Conservation (phyloP, 78 protist genomes). For the Speleostelium caveatum region DNA sequence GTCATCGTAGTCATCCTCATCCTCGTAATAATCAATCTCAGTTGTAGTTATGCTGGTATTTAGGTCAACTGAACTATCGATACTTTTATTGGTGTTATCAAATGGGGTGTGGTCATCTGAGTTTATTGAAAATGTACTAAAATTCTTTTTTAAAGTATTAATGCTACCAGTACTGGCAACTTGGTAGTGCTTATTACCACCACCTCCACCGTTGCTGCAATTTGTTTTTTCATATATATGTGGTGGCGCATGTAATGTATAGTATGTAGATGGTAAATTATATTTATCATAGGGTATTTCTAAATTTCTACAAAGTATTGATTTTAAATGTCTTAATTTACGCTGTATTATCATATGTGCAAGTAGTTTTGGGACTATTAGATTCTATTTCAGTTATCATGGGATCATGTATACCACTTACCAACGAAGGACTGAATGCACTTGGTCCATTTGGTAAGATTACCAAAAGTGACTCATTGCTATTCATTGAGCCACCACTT, state of each 20-base stretch:
- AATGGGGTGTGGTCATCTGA: no score
- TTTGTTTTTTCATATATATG: neutral
- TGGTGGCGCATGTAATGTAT: constrained; percentile 76
- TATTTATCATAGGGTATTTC: neutral
- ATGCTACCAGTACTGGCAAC: neutral
- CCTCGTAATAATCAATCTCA: neutral
- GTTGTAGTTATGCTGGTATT: neutral
- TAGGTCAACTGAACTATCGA: no score
- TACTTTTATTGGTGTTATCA: no score
- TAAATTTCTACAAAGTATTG: constrained; percentile 53
- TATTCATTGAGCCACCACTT: neutral
- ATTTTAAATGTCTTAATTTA: constrained; percentile 70
- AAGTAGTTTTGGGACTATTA: neutral
- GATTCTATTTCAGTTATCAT: neutral
- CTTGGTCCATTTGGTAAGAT: constrained; percentile 71
- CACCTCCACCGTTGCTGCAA: neutral
- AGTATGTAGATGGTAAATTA: constrained; percentile 18
- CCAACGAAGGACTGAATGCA: constrained; percentile 39
- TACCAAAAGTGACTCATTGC: neutral
- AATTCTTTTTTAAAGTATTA: no score
- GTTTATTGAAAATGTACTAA: no score
- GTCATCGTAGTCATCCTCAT: neutral
- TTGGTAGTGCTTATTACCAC: neutral
- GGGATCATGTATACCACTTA: no score
- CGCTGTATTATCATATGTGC: neutral